Evolutionary conservation across 768 basidiomycete species (phyloP), one percentile per base, ranked within the genome.

Genomic region (Termitomyces eurrhizus): DNA sequence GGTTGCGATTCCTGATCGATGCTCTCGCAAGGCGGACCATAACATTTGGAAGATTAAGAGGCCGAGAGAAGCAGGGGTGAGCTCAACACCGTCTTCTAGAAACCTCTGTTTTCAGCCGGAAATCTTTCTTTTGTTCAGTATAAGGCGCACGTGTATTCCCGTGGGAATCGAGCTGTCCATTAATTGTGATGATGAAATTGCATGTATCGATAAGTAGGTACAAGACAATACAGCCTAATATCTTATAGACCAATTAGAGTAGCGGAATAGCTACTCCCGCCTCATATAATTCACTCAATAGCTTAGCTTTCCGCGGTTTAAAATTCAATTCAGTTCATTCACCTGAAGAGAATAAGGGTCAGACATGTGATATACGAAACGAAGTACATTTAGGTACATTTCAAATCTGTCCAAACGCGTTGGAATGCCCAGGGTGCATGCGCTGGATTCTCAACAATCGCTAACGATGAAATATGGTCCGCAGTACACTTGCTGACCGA

Each of bases 21-120:
- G 88, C 82, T 75, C 84, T 87, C 78, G 87, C 75, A 76, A 84
- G 84, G 69, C 89, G 89, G 83, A 88, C 89, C 90, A 92, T 92
- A 74, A 87, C 87, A 90, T 89, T 87, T 84, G 86, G 73, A 69
- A 78, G 73, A 68, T 70, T 72, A 69, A 67, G 66, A 67, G 58
- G 69, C 67, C 55, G 39, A 59, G 58, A 44, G 18, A 36, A 58
- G 21, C 48, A 37, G 50, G 58, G 59, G 44, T 48, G 58, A 56
- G 50, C 58, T 52, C 42, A 46, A 37, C 46, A 58, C 46, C 46
- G 48, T 54, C 52, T 45, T 56, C n/a, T 46, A 36, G 58, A 56
- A 52, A 49, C 45, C 59, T 53, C 54, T 62, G 62, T 62, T 59
- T 59, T 52, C 52, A 33, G 26, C 29, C 39, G 37, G 36, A 54